Conservation (phyloP, 257 asterid species). For the Apocynum venetum region DNA sequence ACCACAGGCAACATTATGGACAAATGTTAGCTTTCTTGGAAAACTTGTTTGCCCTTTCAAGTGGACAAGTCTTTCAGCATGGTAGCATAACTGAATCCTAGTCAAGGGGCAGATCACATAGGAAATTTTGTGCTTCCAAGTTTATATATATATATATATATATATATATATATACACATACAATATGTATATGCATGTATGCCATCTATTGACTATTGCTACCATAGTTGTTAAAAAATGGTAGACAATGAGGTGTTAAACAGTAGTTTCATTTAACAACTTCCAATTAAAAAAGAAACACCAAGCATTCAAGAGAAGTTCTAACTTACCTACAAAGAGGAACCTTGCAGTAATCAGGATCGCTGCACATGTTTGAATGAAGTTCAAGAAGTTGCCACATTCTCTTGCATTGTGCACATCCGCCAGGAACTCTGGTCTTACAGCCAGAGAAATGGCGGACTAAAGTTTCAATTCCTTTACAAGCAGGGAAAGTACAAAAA, state of each 20-base stretch:
- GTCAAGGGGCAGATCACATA: no score
- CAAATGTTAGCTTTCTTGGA: not conserved
- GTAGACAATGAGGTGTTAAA: no score
- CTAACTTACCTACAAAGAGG: slow-evolving; percentile 81
- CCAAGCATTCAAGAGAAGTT: not conserved
- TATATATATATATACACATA: no score
- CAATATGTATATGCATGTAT: no score
- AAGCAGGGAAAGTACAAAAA: slow-evolving; percentile 59
- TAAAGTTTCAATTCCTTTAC: slow-evolving; percentile 78
- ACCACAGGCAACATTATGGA: not conserved
- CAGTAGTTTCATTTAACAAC: no score
- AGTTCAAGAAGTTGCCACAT: slow-evolving; percentile 96
- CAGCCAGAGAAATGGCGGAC: slow-evolving; percentile 78
- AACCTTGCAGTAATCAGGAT: slow-evolving; percentile 77
- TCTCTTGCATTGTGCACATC: slow-evolving; percentile 82
- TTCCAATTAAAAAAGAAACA: no score
- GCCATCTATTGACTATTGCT: no score
- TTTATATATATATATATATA: no score
- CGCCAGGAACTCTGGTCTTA: slow-evolving; percentile 72
- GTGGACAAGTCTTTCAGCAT: no score
- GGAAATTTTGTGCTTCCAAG: no score
- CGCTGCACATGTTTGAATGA: slow-evolving; percentile 74
- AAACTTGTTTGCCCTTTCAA: not conserved
- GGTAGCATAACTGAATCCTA: no score
- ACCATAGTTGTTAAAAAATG: no score